Conservation (phyloP, 1,139 yeast genomes). For the Yamadazyma sp. region DNA sequence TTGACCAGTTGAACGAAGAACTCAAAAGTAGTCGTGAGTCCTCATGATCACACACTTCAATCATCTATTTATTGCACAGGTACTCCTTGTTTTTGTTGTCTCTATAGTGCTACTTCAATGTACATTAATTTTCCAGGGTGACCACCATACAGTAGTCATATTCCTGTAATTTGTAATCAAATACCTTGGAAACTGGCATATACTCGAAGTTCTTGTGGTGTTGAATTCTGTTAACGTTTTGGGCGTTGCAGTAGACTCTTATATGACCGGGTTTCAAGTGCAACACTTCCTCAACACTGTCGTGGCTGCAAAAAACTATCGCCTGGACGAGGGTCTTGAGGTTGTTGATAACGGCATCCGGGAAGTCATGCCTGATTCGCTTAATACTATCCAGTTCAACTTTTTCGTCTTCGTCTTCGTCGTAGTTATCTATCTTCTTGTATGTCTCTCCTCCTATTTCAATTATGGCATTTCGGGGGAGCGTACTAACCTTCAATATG, state of each 20-base stretch:
- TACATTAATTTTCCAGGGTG: slow-evolving; percentile 18
- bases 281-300: slow-evolving; percentile 13
- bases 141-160: slow-evolving; percentile 23
- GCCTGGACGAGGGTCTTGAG: slow-evolving; percentile 9
- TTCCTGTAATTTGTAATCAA: slow-evolving; percentile 19
- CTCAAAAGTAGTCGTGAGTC: slow-evolving; percentile 6
- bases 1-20: slow-evolving; percentile 13
- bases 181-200: slow-evolving; percentile 27
- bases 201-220: slow-evolving; percentile 17
- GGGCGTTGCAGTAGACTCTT: slow-evolving; percentile 10
- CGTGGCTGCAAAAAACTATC: slow-evolving; percentile 9
- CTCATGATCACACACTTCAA: background rate
- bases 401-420: slow-evolving; percentile 46
- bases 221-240: slow-evolving; percentile 2
- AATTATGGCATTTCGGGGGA: slow-evolving; percentile 70
- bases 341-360: slow-evolving; percentile 2
- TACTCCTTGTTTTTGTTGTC: background rate
- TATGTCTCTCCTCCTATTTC: slow-evolving; percentile 77
- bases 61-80: background rate
- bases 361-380: slow-evolving; percentile 2
- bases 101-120: slow-evolving; percentile 2
- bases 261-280: slow-evolving; percentile 2
- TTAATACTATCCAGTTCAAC: no score
- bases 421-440: slow-evolving; percentile 33
- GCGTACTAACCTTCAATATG: slow-evolving; percentile 55